phyloP scores from a whole-genome alignment of 345 rosid genomes.

The Firmiana major region DNA sequence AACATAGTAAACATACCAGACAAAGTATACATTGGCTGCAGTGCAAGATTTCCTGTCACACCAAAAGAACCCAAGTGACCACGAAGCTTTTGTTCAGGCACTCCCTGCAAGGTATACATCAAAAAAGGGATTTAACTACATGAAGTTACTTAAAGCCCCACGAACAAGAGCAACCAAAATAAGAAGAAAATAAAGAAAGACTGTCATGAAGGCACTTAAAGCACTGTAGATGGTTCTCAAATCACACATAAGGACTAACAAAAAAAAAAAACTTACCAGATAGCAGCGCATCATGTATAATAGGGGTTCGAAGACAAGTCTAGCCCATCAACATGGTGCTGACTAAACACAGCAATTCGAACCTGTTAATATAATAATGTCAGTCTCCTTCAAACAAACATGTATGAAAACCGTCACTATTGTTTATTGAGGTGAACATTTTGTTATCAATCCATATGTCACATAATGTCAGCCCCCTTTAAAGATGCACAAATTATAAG shows the following conservation, averaged over 20 bases:
- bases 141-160: background rate
- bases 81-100: conserved; percentile 93
- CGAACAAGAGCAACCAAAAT: background rate
- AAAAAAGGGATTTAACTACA: conserved; percentile 11
- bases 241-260: background rate
- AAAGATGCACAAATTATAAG: background rate
- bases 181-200: background rate
- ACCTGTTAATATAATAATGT: conserved; percentile 51
- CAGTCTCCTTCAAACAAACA: conserved; percentile 15
- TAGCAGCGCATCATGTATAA: conserved; percentile 98
- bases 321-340: conserved; percentile 98
- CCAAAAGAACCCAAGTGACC: conserved; percentile 95
- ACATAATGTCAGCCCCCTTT: background rate
- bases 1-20: conserved; percentile 53
- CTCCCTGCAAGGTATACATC: conserved; percentile 59
- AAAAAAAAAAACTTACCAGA: conserved; percentile 56
- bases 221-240: background rate
- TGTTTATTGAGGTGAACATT: background rate
- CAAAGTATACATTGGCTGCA: conserved; percentile 97
- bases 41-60: conserved; percentile 95
- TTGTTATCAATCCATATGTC: background rate
- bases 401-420: background rate
- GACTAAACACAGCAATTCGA: conserved; percentile 96
- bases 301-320: conserved; percentile 95
- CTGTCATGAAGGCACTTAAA: background rate